Evolutionary conservation across 257 asterid species (phyloP), one percentile per base, ranked within the genome.

Genomic region (Anisodus tanguticus): DNA sequence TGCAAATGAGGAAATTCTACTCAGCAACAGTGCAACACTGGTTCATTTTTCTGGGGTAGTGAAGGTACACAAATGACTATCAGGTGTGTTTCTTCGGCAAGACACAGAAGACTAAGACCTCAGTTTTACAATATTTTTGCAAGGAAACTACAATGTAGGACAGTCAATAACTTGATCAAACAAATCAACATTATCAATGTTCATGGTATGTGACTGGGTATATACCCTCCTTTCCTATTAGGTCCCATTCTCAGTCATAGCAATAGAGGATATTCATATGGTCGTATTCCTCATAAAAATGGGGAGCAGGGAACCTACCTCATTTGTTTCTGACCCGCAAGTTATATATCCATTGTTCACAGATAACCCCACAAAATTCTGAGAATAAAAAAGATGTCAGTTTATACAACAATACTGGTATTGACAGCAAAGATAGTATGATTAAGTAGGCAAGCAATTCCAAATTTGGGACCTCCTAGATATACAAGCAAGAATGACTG

Each of bases 311-410:
- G 64, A 71, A 58, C 88, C 86, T 79, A 89, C 99, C 98, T 94
- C 98, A 82, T 96, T 96, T 67, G 98, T 92, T 91, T 96, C 99
- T 3, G 98, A 94, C 70, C 99, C 99, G 70, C 99, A 96, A 4
- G 98, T 84, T 74, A 96, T 94, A 87, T 94, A 96, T 85, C 98
- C 98, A 89, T 93, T 95, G 86, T 90, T 88, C 87, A 92, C 94
- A 60, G 99, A 93, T 69, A 94, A 92, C 68, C 99, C 99, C 86
- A 96, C 98, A 90, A 96, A 96, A 86, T 96, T 96, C 99, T 94
- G 98, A 89, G 79, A 85, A 89, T 83, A 41, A 80, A 22, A 83
- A 86, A 83, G 59, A 53, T 15, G 49, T 77, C 47, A 77, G 59
- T 15, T 51, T 31, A 54, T 77, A 53, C 49, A 77, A 19, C n/a